Conservation (phyloP, 257 asterid species). For the Solanum paucissectum region DNA sequence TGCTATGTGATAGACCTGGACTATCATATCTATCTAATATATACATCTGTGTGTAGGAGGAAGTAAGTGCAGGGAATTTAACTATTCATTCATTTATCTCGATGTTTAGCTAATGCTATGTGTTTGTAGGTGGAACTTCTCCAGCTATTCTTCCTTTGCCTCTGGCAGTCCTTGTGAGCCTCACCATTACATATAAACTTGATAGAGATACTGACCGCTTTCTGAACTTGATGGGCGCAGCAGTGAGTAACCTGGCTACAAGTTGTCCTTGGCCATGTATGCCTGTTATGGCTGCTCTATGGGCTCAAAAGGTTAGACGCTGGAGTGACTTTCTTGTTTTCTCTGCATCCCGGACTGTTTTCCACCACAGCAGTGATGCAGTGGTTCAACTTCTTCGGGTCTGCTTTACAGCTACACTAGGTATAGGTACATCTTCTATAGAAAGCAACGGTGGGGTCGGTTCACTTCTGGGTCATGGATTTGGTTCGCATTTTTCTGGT, state of each 20-base stretch:
- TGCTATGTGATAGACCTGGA: not conserved
- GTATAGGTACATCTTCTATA: constrained; percentile 43
- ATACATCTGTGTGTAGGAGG: not conserved
- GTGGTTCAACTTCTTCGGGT: constrained; percentile 78
- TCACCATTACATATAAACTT: constrained; percentile 84
- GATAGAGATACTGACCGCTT: constrained; percentile 51
- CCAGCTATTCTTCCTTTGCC: constrained; percentile 77
- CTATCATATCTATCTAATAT: not conserved
- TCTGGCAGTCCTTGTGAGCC: constrained; percentile 78
- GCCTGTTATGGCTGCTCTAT: constrained; percentile 68
- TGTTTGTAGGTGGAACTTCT: constrained; percentile 54
- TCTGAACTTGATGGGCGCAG: constrained; percentile 56
- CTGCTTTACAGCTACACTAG: constrained; percentile 72
- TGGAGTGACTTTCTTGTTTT: constrained; percentile 88
- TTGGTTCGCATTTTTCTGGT: constrained; percentile 64
- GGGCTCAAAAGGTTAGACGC: constrained; percentile 88
- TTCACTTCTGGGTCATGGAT: constrained; percentile 89
- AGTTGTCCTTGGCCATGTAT: constrained; percentile 98
- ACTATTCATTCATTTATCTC: not conserved
- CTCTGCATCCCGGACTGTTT: constrained; percentile 77
- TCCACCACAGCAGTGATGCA: constrained; percentile 80
- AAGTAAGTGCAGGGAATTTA: not conserved
- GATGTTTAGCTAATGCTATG: not conserved
- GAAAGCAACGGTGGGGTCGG: constrained; percentile 72
- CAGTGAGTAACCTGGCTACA: constrained; percentile 58